phyloP scores from a whole-genome alignment of 495 filamentous ascomycete genomes.

The Patellaria atrata region DNA sequence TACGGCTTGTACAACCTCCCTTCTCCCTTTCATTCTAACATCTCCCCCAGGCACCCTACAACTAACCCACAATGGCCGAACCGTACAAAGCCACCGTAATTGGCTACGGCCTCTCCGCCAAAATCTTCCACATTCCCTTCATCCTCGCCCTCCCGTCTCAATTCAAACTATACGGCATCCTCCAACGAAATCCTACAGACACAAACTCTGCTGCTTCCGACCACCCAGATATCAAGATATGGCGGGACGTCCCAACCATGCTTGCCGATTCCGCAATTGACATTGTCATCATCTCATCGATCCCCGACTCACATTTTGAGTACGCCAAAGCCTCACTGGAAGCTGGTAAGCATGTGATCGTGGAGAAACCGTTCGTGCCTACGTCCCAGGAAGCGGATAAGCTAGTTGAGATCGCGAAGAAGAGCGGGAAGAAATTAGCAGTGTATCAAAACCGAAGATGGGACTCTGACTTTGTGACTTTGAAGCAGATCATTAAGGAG shows the following conservation, averaged over 20 bases:
- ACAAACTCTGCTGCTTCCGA: slow-evolving; percentile 52
- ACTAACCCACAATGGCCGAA: background rate
- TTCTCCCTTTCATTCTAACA: no score
- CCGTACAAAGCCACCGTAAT: slow-evolving; percentile 44
- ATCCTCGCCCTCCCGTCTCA: slow-evolving; percentile 46
- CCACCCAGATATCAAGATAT: slow-evolving; percentile 49
- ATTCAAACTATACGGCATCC: slow-evolving; percentile 61
- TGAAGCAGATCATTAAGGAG: slow-evolving; percentile 45
- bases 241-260: slow-evolving; percentile 45
- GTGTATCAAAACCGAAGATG: slow-evolving; percentile 85
- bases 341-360: slow-evolving; percentile 68
- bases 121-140: slow-evolving; percentile 83
- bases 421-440: slow-evolving; percentile 47
- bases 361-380: slow-evolving; percentile 82
- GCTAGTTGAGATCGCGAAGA: slow-evolving; percentile 49
- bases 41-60: background rate
- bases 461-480: slow-evolving; percentile 73
- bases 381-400: slow-evolving; percentile 55
- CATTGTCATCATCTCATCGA: slow-evolving; percentile 60
- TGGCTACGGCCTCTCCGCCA: slow-evolving; percentile 68
- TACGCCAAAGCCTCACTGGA: slow-evolving; percentile 52
- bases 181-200: slow-evolving; percentile 59
- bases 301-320: slow-evolving; percentile 58
- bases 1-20: no score
- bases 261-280: slow-evolving; percentile 52